Base-by-base conservation (phyloP, 169 alveolate genomes). In the Eimeria brunetti region DNA sequence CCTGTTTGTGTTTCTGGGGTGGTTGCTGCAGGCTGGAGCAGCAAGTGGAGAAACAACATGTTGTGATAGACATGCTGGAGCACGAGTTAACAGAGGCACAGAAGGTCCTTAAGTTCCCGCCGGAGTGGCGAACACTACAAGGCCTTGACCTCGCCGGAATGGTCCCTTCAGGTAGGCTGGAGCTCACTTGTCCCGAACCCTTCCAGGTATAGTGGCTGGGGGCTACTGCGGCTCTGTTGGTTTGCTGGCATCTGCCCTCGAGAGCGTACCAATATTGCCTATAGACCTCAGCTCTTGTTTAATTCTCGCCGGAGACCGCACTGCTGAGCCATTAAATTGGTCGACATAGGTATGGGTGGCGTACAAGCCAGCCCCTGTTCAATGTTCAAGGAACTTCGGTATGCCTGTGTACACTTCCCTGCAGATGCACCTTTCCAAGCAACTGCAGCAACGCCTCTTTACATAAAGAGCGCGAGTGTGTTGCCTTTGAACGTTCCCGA, bases 81-180 rank as follows among this genome's bases (percentile, higher is more conserved):
- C 96, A 95, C 88, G 97, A 96, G 36, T 53, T 96, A 41, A 71
- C 94, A 16, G 96, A 94, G 36, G 97, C 97, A 24, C 96, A 95
- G 30, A 92, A 95, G 22, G 71, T 93, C 41, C 80, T 96, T 62
- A 96, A 96, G 58, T 96, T 96, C 71, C 97, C 97, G 20, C 97
- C 97, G 20, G 97, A 96, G 85, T 96, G 97, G 97, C 71, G 97
- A n/a, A 49, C 96, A 27, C 92, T 96, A 7, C 91, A 95, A 30
- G 96, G 89, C 38, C 51, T 80, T 20, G 97, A 96, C 76, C 76
- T 88, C 20, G 96, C 89, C 20, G 88, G 90, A 16, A 81, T 91
- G 85, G 91, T 62, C 44, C 95, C 95, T 12, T 81, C 95, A 75
- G 95, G 94, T 88, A 46, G 20, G 73, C 5, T 36, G 7, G 83